Evolutionary conservation across 2,329 filamentous ascomycete species (phyloP), one percentile per base, ranked within the genome.

Genomic region (Verticillium dahliae): DNA sequence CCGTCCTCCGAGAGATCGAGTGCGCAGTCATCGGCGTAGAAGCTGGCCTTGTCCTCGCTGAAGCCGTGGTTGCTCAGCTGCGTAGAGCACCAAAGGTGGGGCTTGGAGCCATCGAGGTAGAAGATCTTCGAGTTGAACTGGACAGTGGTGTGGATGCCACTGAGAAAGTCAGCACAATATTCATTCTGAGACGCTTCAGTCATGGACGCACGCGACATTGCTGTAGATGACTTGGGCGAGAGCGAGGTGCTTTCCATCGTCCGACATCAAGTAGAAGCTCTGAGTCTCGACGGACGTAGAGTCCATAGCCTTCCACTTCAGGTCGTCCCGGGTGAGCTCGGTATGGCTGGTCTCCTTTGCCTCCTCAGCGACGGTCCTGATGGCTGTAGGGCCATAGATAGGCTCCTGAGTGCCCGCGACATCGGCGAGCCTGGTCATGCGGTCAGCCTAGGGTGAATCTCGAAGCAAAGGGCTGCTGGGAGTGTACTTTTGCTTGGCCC

Each of bases 121-220:
- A 94, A 96, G 75, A 98, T 84, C 82, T 98, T 98, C 76, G 85
- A 86, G 80, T 91, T 97, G 85, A 98, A 97, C 78, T 98, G 94
- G 73, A 86, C 88, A 33, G 94, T 99, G 54, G 90, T 93, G 70
- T 90, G 90, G 67, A 99, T 86, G 74, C 94, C 93, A 69, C 93
- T 97, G 72, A 67, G 4, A 56, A 57, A 58, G 34, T 18, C 54
- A 56, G 54, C 27, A 22, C 27, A 31, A 35, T 27, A 18, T 18
- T 31, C 15, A 60, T n/a, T 22, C 55, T 11, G 45, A 33, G 18
- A 7, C n/a, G 14, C 18, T 15, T 34, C 27, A 11, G 22, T 31
- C 11, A n/a, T 38, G 61, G 58, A 57, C 89, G 77, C 87, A 97
- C 93, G 86, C 90, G 74, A 99, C 90, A 78, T 97, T 97, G 81